phyloP scores from a whole-genome alignment of 441 rosid species.

The Mallotus japonicus region DNA sequence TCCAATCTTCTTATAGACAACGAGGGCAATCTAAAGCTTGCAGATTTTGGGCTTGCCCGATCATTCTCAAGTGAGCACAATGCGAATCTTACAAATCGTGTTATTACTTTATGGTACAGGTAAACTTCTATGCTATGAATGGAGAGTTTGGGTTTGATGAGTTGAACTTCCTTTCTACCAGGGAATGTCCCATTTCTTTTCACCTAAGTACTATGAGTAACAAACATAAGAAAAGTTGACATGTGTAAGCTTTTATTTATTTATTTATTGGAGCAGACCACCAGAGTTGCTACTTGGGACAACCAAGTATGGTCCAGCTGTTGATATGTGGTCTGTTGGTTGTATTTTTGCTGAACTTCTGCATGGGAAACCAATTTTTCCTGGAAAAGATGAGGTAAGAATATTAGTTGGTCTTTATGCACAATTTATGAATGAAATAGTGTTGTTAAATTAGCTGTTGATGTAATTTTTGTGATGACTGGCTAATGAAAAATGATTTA shows the following conservation, averaged over 20 bases:
- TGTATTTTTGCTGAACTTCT: constrained; percentile 95
- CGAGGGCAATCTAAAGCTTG: constrained; percentile 90
- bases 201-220: background rate
- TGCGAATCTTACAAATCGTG: constrained; percentile 84
- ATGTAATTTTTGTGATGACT: background rate
- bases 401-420: background rate
- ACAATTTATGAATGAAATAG: background rate
- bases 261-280: constrained; percentile 51
- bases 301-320: constrained; percentile 97
- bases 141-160: background rate
- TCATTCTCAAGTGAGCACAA: constrained; percentile 67
- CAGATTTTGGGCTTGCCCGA: constrained; percentile 98
- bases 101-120: constrained; percentile 97
- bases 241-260: background rate
- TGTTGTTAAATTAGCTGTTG: background rate
- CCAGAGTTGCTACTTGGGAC: constrained; percentile 97
- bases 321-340: constrained; percentile 99
- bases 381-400: constrained; percentile 83
- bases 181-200: background rate
- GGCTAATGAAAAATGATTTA: background rate
- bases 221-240: background rate
- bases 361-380: constrained; percentile 85
- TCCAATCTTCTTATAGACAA: constrained; percentile 96
- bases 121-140: constrained; percentile 27
- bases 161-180: background rate